Evolutionary conservation across 2,329 filamentous ascomycete genomes (phyloP), one percentile per base, ranked within the genome.

Genomic region (Lithohypha guttulata): DNA sequence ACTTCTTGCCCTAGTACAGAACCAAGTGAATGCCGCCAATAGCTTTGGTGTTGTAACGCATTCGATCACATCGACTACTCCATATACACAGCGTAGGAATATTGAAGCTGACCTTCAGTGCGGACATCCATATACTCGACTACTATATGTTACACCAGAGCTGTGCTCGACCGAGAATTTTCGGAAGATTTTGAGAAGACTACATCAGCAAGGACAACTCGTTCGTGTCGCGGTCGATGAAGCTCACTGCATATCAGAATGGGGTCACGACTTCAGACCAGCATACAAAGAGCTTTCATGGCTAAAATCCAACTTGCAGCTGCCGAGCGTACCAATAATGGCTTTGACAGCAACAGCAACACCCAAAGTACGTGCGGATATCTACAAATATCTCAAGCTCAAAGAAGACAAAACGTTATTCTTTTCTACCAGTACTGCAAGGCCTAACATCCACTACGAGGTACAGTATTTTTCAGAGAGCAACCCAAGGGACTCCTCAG

Each of bases 181-280:
- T 59, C 81, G 87, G 26, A 73, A 77, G 44, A 75, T 79, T 34
- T 65, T 95, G 6, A 71, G 73, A 44, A 65, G 81, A 3, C 79
- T 95, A 10, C 68, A 95, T 55, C 66, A 76, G 42, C 86, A 95
- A 58, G 74, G 75, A 42, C 84, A 95, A 60, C 73, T 96, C n/a
- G 80, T 81, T 7, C 77, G 89, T 10, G 76, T 96, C 47, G 89
- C 83, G 33, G 79, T 96, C 42, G 89, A 96, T 55, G 89, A 96
- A 63, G 89, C 89, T 2, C 89, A 96, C 59, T 96, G 89, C 59
- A 93, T 96, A 51, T 93, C 84, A 17, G 87, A 95, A 77, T 95
- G 89, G 89, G 89, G 89, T 2, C 87, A 96, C 58, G 89, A 96
- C 59, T 96, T 96, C 57, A 81, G 89, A n/a, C 83, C 80, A 23